These are phyloP conservation scores for Sugiyamaella marilandica DNA, from an alignment of 805 yeast genomes.

Conservation along the genomic window DNA sequence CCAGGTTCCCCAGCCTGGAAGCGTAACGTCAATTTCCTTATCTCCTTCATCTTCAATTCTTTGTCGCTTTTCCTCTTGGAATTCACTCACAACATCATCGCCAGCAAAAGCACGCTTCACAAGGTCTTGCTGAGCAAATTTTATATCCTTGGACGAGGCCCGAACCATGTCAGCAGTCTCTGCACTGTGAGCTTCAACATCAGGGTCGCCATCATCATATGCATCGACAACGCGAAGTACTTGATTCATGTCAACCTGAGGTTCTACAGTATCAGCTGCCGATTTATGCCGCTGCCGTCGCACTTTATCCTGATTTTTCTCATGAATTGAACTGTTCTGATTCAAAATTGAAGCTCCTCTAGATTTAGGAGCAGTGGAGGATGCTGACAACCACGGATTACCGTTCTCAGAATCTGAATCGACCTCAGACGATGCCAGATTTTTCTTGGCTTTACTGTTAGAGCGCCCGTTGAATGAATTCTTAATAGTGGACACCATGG, in stretches of 20 bases:
- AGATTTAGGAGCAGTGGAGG: constrained; percentile 42
- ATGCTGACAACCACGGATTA: constrained; percentile 35
- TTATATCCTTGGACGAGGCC: constrained; percentile 27
- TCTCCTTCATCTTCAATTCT: constrained; percentile 76
- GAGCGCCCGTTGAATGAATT: constrained; percentile 7
- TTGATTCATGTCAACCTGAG: constrained; percentile 35
- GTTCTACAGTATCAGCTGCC: constrained; percentile 23
- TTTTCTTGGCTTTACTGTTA: too few relatives aligned
- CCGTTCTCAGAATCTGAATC: constrained; percentile 14
- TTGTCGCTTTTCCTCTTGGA: constrained; percentile 68
- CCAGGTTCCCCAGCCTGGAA: constrained; percentile 99
- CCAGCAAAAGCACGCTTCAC: constrained; percentile 95
- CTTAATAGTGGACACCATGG: constrained; percentile 10
- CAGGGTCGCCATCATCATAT: constrained; percentile 40
- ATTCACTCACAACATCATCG: constrained; percentile 84
- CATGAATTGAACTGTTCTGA: constrained; percentile 45
- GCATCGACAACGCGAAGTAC: constrained; percentile 53
- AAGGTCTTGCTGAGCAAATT: constrained; percentile 75
- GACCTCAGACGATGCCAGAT: neutral
- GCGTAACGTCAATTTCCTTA: constrained; percentile 73
- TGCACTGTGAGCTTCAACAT: constrained; percentile 39
- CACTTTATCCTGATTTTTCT: constrained; percentile 37
- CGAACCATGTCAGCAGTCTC: neutral
- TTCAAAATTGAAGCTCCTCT: constrained; percentile 46
- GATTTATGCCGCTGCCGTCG: constrained; percentile 39